Evolutionary conservation across 306 rosid species (phyloP).

Genomic region (Cucurbita pepo): DNA sequence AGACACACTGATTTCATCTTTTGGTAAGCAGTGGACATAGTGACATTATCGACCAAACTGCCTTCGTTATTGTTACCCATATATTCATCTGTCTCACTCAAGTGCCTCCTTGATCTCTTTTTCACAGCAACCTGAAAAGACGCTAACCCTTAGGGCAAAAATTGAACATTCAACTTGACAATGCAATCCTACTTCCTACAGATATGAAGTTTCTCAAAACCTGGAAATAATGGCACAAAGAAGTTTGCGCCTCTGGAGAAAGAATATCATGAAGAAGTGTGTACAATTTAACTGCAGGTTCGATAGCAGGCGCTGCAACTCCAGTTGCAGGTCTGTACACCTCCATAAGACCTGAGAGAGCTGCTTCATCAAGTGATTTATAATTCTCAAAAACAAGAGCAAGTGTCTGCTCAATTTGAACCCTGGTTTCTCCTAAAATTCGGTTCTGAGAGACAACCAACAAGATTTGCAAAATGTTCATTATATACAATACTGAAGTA

Average conservation of each 20-base stretch:
- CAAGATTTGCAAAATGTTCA: conserved; percentile 2
- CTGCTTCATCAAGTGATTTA: conserved; percentile 80
- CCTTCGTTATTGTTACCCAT: conserved; percentile 51
- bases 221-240: conserved; percentile 93
- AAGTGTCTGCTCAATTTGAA: conserved; percentile 73
- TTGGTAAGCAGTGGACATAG: conserved; percentile 57
- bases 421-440: conserved; percentile 86
- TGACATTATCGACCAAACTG: conserved; percentile 38
- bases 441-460: conserved; percentile 46
- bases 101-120: conserved; percentile 76
- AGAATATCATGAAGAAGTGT: conserved; percentile 82
- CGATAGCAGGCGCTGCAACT: conserved; percentile 70
- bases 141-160: conserved; percentile 11
- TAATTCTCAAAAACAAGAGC: conserved; percentile 72
- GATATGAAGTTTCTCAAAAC: conserved; percentile 24
- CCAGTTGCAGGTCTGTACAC: conserved; percentile 65
- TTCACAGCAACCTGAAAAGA: conserved; percentile 71
- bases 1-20: conserved; percentile 71
- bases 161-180: background rate
- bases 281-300: conserved; percentile 85
- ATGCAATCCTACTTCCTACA: conserved; percentile 7
- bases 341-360: conserved; percentile 61
- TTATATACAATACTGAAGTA: background rate
- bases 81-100: conserved; percentile 88
- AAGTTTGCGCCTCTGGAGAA: conserved; percentile 88